Base-by-base conservation (phyloP, 805 yeast species). In the Yamadazyma olivae region DNA sequence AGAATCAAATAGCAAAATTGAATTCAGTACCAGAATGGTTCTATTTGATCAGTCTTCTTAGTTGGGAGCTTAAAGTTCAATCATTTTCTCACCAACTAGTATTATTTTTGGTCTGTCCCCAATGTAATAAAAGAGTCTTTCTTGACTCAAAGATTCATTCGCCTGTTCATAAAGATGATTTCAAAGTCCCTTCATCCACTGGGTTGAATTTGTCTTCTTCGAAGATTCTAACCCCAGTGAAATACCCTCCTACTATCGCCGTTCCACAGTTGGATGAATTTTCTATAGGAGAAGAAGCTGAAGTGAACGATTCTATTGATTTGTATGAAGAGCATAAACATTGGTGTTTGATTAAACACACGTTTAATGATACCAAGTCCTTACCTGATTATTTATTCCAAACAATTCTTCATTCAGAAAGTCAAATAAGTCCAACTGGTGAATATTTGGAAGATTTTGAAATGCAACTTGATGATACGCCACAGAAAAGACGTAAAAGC, bases 61-160 rank as follows among this genome's bases (percentile, higher is more conserved):
- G 71, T 5, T 67, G 72, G 72, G 48, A 48, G 12, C 45, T 67
- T 27, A 41, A 57, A 21, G 53, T 59, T 5, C 70, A 62, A 43
- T 43, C 53, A 3, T 57, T 56, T 41, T 42, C 54, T 5, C 30
- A 48, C 17, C 49, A 54, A 12, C 31, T 54, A 14, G 54, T 64
- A 3, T 45, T 64, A 5, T 45, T 64, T 10, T 44, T 67, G 25
- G 54, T 52, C n/a, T 67, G 72, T 44, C 33, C 49, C 19, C 56
- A 56, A 38, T 67, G 74, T 41, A 64, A 67, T 44, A 55, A 55
- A 30, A 47, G 69, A 30, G 44, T 61, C 10, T 61, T 61, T 36
- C 35, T 66, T 20, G 45, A 54, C 27, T 41, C 50, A 3, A 40
- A 40, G 10, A 17, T 22, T 6, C 42, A 40, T 32, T 32, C 39